Evolutionary conservation across 768 basidiomycete species (phyloP).

Genomic region (Ramaria sp.): DNA sequence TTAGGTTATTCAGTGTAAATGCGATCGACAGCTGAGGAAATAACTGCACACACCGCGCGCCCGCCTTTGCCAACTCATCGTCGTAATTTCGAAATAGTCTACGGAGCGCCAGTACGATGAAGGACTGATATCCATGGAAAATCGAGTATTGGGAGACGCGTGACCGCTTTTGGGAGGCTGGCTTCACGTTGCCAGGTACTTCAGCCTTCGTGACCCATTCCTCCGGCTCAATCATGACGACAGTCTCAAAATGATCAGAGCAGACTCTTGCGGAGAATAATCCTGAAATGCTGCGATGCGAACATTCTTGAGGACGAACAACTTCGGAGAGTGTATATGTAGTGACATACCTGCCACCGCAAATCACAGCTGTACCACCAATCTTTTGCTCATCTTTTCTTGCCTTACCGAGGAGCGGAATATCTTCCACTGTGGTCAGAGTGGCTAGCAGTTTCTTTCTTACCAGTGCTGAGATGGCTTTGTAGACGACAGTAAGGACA

Average conservation of each 20-base stretch:
- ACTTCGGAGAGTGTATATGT: not conserved
- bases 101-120: slow-evolving; percentile 4
- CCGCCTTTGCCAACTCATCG: slow-evolving; percentile 8
- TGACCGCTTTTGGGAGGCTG: slow-evolving; percentile 4
- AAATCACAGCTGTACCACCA: slow-evolving; percentile 2
- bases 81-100: slow-evolving; percentile 15
- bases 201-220: slow-evolving; percentile 11
- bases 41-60: slow-evolving; percentile 10
- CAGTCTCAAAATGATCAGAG: slow-evolving; percentile 12
- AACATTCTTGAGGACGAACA: not conserved
- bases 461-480: not conserved
- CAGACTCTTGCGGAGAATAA: slow-evolving; percentile 13
- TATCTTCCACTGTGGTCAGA: not conserved
- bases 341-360: slow-evolving; percentile 5
- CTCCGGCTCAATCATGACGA: slow-evolving; percentile 14
- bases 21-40: not conserved
- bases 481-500: not conserved
- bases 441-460: not conserved
- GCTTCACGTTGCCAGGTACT: not conserved
- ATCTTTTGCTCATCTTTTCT: not conserved
- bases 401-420: not conserved
- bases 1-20: too few species aligned
- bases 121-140: slow-evolving; percentile 1
- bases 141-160: slow-evolving; percentile 12
- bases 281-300: slow-evolving; percentile 10